These are phyloP conservation scores for Niebla homalea DNA, from an alignment of 495 filamentous ascomycete species.

Conservation along the genomic window DNA sequence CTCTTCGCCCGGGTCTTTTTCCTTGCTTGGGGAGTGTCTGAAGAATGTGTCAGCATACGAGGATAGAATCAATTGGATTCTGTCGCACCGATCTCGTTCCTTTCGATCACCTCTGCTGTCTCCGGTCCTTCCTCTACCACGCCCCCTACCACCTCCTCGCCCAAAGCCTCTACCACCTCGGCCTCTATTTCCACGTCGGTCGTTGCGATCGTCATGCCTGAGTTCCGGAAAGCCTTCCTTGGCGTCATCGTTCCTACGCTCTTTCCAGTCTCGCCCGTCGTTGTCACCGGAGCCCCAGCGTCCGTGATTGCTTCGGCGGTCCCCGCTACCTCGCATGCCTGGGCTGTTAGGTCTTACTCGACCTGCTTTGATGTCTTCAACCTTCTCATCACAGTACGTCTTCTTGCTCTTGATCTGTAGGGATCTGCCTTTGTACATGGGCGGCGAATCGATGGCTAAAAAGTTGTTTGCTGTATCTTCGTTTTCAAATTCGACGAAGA, in stretches of 20 bases:
- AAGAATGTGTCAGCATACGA: no score
- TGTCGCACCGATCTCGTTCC: slow-evolving; percentile 4
- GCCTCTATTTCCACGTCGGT: slow-evolving; percentile 23
- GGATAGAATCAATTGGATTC: no score
- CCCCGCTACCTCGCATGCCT: slow-evolving; percentile 19
- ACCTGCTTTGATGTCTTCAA: slow-evolving; percentile 59
- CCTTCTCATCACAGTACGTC: slow-evolving; percentile 72
- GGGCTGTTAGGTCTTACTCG: slow-evolving; percentile 43
- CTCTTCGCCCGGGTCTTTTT: not conserved
- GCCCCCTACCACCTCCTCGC: slow-evolving; percentile 22
- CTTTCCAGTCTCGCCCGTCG: slow-evolving; percentile 54
- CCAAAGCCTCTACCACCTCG: slow-evolving; percentile 20
- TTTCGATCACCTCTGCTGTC: slow-evolving; percentile 5
- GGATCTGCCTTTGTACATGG: slow-evolving; percentile 61
- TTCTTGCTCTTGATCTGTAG: slow-evolving; percentile 73
- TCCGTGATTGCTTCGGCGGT: slow-evolving; percentile 13
- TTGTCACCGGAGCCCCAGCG: slow-evolving; percentile 9
- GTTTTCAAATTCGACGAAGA: slow-evolving; percentile 80
- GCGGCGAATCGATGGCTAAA: slow-evolving; percentile 63
- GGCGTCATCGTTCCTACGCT: slow-evolving; percentile 51
- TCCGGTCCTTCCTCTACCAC: slow-evolving; percentile 25
- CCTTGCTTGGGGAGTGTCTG: slow-evolving; percentile 5
- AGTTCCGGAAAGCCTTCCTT: slow-evolving; percentile 42
- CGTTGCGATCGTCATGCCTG: not conserved
- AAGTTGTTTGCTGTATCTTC: slow-evolving; percentile 67